Evolutionary conservation across 345 rosid species (phyloP), one percentile per base, ranked within the genome.

Genomic region (Pistacia integerrima): DNA sequence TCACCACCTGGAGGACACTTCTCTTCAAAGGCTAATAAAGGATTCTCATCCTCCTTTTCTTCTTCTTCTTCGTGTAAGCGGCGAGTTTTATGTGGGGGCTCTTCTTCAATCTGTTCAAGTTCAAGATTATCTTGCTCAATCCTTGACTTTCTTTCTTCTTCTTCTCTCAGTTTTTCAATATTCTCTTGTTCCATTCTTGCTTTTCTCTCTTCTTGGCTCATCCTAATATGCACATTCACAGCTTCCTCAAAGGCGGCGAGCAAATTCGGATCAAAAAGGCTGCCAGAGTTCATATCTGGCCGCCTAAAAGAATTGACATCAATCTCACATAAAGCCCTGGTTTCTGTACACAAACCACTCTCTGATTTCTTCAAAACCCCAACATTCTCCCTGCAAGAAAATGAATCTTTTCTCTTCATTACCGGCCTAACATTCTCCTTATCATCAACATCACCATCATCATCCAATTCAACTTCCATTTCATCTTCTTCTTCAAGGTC

Each of bases 1-100:
- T 81, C 87, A 1, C 96, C 98, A 4, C 94, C 98, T 1, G 94
- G 92, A 0, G 97, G 99, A 63, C 91, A 93, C 36, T 75, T 87
- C 74, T 84, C 88, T 78, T 87, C 89, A 1, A 90, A 92, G 2
- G 55, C 78, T 35, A 76, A 13, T 11, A 90, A 55, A 55, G 90
- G 93, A 22, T 84, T 77, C 0, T 36, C 4, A 33, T 71, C 72
- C 5, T 62, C 77, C 22, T 79, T 79, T 13, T 16, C 77, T 1
- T 72, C 70, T 20, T 70, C 80, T 35, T 82, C 81, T 25, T 25
- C 25, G 25, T 25, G 25, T 14, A 84, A 79, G 18, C 86, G 77
- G 30, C 84, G 84, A 54, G 83, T 41, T 80, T 90, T 85, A 1
- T 73, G 48, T 13, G 88, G 88, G 8, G 90, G 88, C 80, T 88